Evolutionary conservation across 257 asterid genomes (phyloP), one percentile per base, ranked within the genome.

Genomic region (Handroanthus guayacan): DNA sequence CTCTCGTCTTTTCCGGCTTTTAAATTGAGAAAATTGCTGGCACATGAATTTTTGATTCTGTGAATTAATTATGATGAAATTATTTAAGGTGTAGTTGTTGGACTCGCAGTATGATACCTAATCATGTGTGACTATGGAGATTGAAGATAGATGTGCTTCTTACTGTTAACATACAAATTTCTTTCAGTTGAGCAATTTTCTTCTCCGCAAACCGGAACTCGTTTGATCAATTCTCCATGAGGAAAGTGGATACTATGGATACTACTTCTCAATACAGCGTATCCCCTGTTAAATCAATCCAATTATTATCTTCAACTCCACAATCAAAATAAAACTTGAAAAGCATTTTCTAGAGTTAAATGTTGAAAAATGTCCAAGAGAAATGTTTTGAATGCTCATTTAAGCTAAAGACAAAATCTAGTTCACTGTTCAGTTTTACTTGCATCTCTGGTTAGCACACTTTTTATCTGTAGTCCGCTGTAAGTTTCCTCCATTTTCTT

Each of bases 1-100:
- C 55, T 58, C 50, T 70, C 31, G 43, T 38, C 69, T 51, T 55
- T 67, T 66, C 3, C n/a, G 1, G 8, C n/a, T 37, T 67, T 65
- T 17, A 13, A n/a, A 31, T 65, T 65, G 69, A 62, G 71, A 72
- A 74, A 36, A 14, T 52, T 75, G 6, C 63, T 44, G 17, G 25
- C 17, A 7, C 38, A 6, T 54, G 64, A 34, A 31, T 7, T 63
- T 58, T 36, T 13, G 62, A 47, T n/a, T 75, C 11, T n/a, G 41
- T 50, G 73, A 81, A 54, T 76, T 13, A 34, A 72, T 39, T 52
- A 13, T 34, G 5, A 55, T n/a, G 54, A 9, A 41, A 34, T 54
- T 44, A n/a, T 60, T 67, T 17, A 18, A 6, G 52, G 67, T 62
- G 48, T 44, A 75, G 18, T 71, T 20, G 74, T 3, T 74, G 25